phyloP scores from a whole-genome alignment of 495 filamentous ascomycete species.

The Astrothelium subdiscretum region DNA sequence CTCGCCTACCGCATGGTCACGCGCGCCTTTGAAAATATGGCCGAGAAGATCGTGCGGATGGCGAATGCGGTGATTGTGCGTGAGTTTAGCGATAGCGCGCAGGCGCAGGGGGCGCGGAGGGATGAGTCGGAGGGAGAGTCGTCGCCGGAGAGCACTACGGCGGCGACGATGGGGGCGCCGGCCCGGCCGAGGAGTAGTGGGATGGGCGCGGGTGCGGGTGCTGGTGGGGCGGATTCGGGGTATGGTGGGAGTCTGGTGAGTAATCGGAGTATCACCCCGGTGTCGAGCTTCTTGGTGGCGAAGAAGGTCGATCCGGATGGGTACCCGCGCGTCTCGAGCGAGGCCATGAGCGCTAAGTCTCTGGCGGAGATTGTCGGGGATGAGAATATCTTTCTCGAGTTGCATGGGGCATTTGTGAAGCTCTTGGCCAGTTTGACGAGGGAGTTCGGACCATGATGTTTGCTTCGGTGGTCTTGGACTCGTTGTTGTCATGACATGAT shows the following conservation, averaged over 20 bases:
- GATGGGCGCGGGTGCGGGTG: background rate
- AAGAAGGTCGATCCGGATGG: slow-evolving; percentile 49
- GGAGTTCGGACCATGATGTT: slow-evolving; percentile 15
- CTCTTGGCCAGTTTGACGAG: slow-evolving; percentile 20
- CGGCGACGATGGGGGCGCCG: slow-evolving; percentile 18
- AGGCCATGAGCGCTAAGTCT: slow-evolving; percentile 55
- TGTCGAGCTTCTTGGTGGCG: slow-evolving; percentile 53
- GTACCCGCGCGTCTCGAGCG: slow-evolving; percentile 30
- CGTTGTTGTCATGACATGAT: background rate
- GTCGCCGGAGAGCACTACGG: slow-evolving; percentile 14
- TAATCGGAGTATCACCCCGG: slow-evolving; percentile 37
- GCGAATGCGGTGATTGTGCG: slow-evolving; percentile 36
- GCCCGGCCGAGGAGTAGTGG: slow-evolving; percentile 7
- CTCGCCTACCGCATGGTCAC: slow-evolving; percentile 65
- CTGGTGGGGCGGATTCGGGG: background rate
- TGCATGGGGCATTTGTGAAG: slow-evolving; percentile 58
- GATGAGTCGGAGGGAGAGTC: slow-evolving; percentile 7
- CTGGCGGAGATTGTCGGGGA: slow-evolving; percentile 78
- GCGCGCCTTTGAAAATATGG: slow-evolving; percentile 63
- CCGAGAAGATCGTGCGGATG: slow-evolving; percentile 57
- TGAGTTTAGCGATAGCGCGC: background rate
- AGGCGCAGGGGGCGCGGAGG: background rate
- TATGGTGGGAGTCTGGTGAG: background rate
- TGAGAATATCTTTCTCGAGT: slow-evolving; percentile 77
- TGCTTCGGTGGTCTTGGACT: background rate